Conservation (phyloP, 169 alveolate species). For the Plasmodium yoelii region DNA sequence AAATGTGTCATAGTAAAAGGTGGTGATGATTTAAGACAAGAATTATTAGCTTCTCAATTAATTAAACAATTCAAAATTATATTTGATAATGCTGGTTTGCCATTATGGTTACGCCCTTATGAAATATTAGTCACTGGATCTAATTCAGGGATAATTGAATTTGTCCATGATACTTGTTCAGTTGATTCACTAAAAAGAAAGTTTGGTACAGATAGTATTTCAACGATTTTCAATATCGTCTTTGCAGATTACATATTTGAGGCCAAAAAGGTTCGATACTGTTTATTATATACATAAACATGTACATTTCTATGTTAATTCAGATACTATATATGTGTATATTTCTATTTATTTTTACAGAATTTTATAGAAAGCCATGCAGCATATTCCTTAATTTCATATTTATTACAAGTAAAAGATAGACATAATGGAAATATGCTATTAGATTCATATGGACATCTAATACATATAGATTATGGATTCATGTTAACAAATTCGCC, state of each 20-base stretch:
- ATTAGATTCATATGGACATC: constrained; percentile 94
- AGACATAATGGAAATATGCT: constrained; percentile 97
- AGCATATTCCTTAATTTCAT: constrained; percentile 95
- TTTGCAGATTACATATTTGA: constrained; percentile 82
- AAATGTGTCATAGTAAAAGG: constrained; percentile 94
- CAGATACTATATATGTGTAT: not conserved
- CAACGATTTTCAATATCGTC: constrained; percentile 81
- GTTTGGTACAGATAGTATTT: constrained; percentile 82
- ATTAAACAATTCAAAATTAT: constrained; percentile 91
- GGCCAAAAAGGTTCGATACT: constrained; percentile 80
- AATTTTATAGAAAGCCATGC: constrained; percentile 96
- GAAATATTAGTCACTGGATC: constrained; percentile 96
- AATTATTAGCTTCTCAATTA: constrained; percentile 95
- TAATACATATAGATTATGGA: constrained; percentile 97
- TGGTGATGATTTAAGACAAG: constrained; percentile 97
- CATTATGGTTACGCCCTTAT: constrained; percentile 94
- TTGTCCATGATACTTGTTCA: constrained; percentile 84
- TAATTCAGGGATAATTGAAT: constrained; percentile 93
- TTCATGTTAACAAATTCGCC: constrained; percentile 96
- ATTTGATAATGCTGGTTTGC: constrained; percentile 89
- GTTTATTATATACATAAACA: not conserved
- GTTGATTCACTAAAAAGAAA: constrained; percentile 84
- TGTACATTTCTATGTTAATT: constrained; percentile 5
- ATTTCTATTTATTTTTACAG: constrained; percentile 36
- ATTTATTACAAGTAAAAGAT: constrained; percentile 95